These are phyloP conservation scores for Penstemon eatonii DNA, from an alignment of 257 asterid genomes.

Conservation along the genomic window DNA sequence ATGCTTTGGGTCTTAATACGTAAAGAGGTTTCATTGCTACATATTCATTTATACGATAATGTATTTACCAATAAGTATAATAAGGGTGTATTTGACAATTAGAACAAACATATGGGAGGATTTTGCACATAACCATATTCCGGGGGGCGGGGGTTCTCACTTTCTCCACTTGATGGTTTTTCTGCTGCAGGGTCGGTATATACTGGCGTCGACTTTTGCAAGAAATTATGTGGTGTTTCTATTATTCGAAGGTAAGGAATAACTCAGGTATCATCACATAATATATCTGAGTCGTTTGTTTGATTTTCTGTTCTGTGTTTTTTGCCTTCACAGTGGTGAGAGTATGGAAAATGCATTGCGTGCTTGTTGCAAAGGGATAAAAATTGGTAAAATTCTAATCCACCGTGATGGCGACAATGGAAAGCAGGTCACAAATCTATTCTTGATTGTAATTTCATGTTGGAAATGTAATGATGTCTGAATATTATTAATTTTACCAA, in stretches of 20 bases:
- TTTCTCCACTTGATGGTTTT: conserved; percentile 9
- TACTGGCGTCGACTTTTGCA: conserved; percentile 98
- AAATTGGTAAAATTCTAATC: conserved; percentile 93
- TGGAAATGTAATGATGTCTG: conserved; percentile 5
- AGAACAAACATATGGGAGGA: too few species aligned
- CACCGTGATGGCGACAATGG: conserved; percentile 99
- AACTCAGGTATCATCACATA: neutral
- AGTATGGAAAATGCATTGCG: conserved; percentile 99
- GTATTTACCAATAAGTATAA: too few species aligned
- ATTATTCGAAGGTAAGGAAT: conserved; percentile 83
- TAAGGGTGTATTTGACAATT: too few species aligned
- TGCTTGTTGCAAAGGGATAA: conserved; percentile 99
- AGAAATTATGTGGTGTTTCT: conserved; percentile 97
- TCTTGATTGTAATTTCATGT: conserved; percentile 13
- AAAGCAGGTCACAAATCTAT: conserved; percentile 61
- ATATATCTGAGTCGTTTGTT: conserved; percentile 1
- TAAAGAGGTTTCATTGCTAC: too few species aligned
- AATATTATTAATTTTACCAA: neutral
- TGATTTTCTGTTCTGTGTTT: conserved; percentile 10
- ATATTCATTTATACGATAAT: too few species aligned
- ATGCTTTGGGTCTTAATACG: too few species aligned
- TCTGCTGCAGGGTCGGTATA: conserved; percentile 72
- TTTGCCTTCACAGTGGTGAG: conserved; percentile 71
- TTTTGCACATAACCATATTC: too few species aligned
- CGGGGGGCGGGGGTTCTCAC: too few species aligned